Evolutionary conservation across 1,284 basidiomycete species (phyloP).

Genomic region (Cutaneotrichosporon curvatum): DNA sequence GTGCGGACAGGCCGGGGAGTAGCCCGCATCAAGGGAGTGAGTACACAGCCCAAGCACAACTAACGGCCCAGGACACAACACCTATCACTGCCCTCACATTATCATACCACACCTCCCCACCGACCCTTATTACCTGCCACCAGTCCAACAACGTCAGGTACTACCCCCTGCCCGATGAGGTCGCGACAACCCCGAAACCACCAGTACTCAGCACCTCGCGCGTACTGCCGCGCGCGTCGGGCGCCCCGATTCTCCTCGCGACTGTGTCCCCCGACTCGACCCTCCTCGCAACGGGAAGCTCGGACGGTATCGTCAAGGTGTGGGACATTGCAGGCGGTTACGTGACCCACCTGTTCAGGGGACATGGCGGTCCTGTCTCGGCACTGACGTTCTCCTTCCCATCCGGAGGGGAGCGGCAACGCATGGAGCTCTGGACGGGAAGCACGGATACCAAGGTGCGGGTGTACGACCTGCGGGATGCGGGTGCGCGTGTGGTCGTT

Average conservation of each 20-base stretch:
- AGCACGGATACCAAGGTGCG: conserved; percentile 81
- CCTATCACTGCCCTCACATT: conserved; percentile 50
- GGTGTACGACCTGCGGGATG: conserved; percentile 75
- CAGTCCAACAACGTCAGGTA: conserved; percentile 50
- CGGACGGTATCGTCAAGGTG: conserved; percentile 93
- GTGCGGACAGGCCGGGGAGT: conserved; percentile 65
- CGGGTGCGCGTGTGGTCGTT: conserved; percentile 51
- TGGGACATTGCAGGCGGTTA: conserved; percentile 86
- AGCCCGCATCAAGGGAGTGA: conserved; percentile 71
- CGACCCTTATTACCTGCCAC: conserved; percentile 49
- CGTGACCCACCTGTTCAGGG: conserved; percentile 90
- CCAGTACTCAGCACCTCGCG: conserved; percentile 54
- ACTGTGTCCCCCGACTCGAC: conserved; percentile 77
- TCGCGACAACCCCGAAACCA: conserved; percentile 19
- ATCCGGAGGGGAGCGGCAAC: conserved; percentile 43
- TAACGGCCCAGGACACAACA: conserved; percentile 48
- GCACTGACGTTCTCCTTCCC: conserved; percentile 74
- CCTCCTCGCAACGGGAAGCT: conserved; percentile 87
- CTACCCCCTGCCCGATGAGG: conserved; percentile 45
- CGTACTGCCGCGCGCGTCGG: conserved; percentile 73
- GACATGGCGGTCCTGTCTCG: conserved; percentile 91
- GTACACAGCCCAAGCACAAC: conserved; percentile 45
- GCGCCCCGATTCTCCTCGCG: conserved; percentile 87
- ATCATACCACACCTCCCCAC: conserved; percentile 42
- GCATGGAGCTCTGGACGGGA: conserved; percentile 78